Evolutionary conservation across 1,284 basidiomycete species (phyloP).

Genomic region (Caloboletus firmus): DNA sequence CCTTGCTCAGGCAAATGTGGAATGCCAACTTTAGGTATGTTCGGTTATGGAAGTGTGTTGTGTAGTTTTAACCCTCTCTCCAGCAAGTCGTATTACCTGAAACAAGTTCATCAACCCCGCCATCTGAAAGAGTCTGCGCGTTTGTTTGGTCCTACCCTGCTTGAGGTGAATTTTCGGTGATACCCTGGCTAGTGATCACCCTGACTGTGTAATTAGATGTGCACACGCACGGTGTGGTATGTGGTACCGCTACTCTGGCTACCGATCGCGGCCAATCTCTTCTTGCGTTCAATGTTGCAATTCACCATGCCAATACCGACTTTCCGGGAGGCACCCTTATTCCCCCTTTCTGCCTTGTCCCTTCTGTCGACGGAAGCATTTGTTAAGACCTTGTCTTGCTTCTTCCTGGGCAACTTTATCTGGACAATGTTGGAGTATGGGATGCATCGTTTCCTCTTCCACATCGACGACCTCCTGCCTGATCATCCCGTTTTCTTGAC

Average conservation of each 20-base stretch:
- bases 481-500: constrained; percentile 80
- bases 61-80: constrained; percentile 6
- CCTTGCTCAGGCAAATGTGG: constrained; percentile 86
- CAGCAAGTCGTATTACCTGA: constrained; percentile 92
- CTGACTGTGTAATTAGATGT: constrained; percentile 47
- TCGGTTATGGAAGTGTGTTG: neutral
- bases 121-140: constrained; percentile 87
- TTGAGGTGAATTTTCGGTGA: constrained; percentile 60
- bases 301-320: constrained; percentile 67
- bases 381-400: constrained; percentile 59
- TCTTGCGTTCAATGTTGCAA: constrained; percentile 79
- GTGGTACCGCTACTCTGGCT: constrained; percentile 92
- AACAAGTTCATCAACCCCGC: constrained; percentile 95
- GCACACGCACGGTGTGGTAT: constrained; percentile 92
- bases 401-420: constrained; percentile 80
- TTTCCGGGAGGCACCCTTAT: constrained; percentile 53
- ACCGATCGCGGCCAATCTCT: constrained; percentile 83
- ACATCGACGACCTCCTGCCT: constrained; percentile 89
- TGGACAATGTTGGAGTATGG: constrained; percentile 97
- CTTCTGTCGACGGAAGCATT: constrained; percentile 49
- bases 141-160: constrained; percentile 79
- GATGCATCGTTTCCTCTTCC: constrained; percentile 98
- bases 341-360: constrained; percentile 51
- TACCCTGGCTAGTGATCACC: neutral
- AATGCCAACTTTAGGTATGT: constrained; percentile 72